Evolutionary conservation across 768 basidiomycete genomes (phyloP), one percentile per base, ranked within the genome.

Genomic region (Collybia nuda): DNA sequence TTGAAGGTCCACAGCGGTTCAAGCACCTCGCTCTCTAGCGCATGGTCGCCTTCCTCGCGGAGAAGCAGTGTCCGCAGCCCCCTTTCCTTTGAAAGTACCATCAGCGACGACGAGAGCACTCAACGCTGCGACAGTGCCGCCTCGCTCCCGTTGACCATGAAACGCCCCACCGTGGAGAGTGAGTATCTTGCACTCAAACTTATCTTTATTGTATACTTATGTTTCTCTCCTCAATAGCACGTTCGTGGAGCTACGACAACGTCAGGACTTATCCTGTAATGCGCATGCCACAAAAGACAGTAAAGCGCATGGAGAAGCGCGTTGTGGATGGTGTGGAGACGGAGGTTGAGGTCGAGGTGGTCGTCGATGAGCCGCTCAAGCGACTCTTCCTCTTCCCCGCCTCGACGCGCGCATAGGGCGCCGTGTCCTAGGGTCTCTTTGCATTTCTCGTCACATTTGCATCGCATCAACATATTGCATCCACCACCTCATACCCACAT

Each of bases 161-260:
- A 62, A 58, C 62, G 81, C 41, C 78, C 80, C 21, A 60, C 63
- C 15, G 71, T 76, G 36, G 82, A 84, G 68, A 78, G 85, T 85
- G 59, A 62, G 83, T 59, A 6, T 41, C 52, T 45, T 53, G 15
- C 52, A 23, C 29, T 2, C 40, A 44, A 12, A 2, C 51, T 40
- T 39, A 41, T 26, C 15, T n/a, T 36, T 15, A 52, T 18, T 7
- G 5, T 22, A 36, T 3, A 14, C 2, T 12, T 39, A 36, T 32
- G 59, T 18, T 21, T 35, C 8, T 48, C 23, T 62, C 55, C 28
- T 62, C 15, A 37, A 18, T 50, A 88, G 86, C 71, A 11, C 84
- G 85, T 23, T 82, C 88, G 2, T 88, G 85, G 86, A 88, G 86
- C 2, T 89, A 88, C 59, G 86, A 88, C 58, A 85, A 85, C 55